Base-by-base conservation (phyloP, 306 rosid species). In the Cicer judaicum region DNA sequence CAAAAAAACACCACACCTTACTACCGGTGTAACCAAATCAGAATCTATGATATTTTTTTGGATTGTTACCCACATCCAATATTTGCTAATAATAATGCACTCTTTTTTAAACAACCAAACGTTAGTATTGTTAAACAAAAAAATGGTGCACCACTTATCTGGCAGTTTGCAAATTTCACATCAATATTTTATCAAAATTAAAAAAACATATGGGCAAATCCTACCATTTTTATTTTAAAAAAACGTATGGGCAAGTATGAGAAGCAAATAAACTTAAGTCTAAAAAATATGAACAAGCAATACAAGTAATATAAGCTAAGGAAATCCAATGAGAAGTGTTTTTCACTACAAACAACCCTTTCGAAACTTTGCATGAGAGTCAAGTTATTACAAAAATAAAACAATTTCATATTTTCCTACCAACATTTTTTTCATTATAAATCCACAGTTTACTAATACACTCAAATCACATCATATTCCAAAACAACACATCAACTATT, bases 321-420 rank as follows among this genome's bases (percentile, higher is more conserved):
- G n/a, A 36, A 65, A 44, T 21, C 74, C 49, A 65, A 10, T 13
- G 72, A 70, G 74, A 78, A 83, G 91, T 90, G 91, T 84, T 85
- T 82, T 90, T 76, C 84, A 90, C 84, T 87, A 13, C 93, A 90
- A 86, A 79, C 88, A 90, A 83, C 24, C 77, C 48, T 8, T 42
- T 48, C 81, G 62, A 86, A 80, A 80, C 97, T 88, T 92, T 15
- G 88, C 68, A 88, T 79, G 88, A 65, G 85, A 78, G 90, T 63
- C 83, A 89, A 89, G 96, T 87, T 77, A 76, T 70, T 4, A 29
- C 36, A 3, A 29, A 29, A 3, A 29, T 60, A 24, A 78, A 75
- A 49, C 74, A 14, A 59, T 68, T 41, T 53, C 59, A 21, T 1
- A 13, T 8, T 70, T 80, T 72, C 29, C 0, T 47, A 77, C 73